Percentiles rank a stretch among this genome's conserved stretches.
Evolutionary conservation across 371 early-diverging fungal species (phyloP).

Genomic region (Mycotypha africana): DNA sequence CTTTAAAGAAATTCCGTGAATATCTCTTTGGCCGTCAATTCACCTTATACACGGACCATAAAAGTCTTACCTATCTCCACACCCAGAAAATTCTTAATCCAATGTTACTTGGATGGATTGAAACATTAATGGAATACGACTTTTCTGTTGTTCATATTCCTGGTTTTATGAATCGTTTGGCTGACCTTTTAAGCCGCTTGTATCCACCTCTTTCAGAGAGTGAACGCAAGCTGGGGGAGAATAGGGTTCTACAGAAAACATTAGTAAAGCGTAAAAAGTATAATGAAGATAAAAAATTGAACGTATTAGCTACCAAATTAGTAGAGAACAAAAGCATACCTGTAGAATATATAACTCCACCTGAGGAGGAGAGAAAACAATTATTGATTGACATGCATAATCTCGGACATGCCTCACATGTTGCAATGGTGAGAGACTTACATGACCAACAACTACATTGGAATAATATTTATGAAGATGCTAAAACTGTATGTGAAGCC

Average conservation of each 20-base stretch:
- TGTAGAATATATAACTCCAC: slow-evolving; percentile 3
- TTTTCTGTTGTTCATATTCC: too few species aligned
- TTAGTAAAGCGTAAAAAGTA: too few species aligned
- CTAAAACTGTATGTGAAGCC: too few species aligned
- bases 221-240: too few species aligned
- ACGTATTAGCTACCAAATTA: not conserved
- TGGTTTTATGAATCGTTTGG: too few species aligned
- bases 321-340: not conserved
- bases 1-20: slow-evolving; percentile 13
- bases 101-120: slow-evolving; percentile 14
- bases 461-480: too few species aligned
- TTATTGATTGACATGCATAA: slow-evolving; percentile 5
- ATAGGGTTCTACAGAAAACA: too few species aligned
- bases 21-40: slow-evolving; percentile 15
- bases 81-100: slow-evolving; percentile 9
- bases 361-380: not conserved
- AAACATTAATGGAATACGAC: too few species aligned
- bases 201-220: too few species aligned
- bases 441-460: slow-evolving; percentile 7
- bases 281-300: not conserved
- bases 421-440: not conserved
- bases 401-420: slow-evolving; percentile 11
- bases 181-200: too few species aligned
- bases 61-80: slow-evolving; percentile 6
- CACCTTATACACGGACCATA: slow-evolving; percentile 11